phyloP scores from a whole-genome alignment of 768 basidiomycete species.

The Mrakia frigida region DNA sequence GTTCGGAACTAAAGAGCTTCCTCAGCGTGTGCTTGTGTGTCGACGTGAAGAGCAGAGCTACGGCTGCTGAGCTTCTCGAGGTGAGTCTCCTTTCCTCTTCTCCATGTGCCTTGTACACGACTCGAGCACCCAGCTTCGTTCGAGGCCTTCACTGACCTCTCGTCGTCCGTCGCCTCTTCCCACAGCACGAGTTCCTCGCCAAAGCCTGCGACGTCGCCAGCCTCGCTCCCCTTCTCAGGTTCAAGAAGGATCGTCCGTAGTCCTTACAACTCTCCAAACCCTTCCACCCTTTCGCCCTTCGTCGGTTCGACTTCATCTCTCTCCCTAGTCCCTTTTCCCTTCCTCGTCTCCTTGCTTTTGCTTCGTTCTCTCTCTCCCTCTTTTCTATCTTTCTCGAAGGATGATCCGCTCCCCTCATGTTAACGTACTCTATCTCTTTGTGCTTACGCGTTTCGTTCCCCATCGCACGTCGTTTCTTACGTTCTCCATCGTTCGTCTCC shows the following conservation, averaged over 20 bases:
- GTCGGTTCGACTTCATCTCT: background rate
- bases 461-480: too few species aligned
- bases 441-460: background rate
- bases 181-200: slow-evolving; percentile 86
- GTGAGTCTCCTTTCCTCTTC: slow-evolving; percentile 50
- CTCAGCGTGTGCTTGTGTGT: slow-evolving; percentile 97
- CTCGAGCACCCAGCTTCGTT: background rate
- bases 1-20: slow-evolving; percentile 89
- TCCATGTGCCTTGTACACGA: too few species aligned
- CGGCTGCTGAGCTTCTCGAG: slow-evolving; percentile 68
- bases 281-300: background rate
- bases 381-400: background rate
- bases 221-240: slow-evolving; percentile 74
- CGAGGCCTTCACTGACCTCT: slow-evolving; percentile 5
- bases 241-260: slow-evolving; percentile 34
- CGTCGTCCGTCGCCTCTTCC: slow-evolving; percentile 20
- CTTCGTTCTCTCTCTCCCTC: background rate
- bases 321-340: background rate
- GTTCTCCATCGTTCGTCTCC: background rate
- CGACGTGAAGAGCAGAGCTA: slow-evolving; percentile 88
- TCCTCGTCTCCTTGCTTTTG: background rate
- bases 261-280: background rate
- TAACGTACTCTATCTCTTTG: too few species aligned
- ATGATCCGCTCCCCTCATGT: too few species aligned
- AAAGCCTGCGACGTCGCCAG: slow-evolving; percentile 78